These are phyloP conservation scores for Platanthera zijinensis DNA, from an alignment of 106 monocot species.

Conservation along the genomic window DNA sequence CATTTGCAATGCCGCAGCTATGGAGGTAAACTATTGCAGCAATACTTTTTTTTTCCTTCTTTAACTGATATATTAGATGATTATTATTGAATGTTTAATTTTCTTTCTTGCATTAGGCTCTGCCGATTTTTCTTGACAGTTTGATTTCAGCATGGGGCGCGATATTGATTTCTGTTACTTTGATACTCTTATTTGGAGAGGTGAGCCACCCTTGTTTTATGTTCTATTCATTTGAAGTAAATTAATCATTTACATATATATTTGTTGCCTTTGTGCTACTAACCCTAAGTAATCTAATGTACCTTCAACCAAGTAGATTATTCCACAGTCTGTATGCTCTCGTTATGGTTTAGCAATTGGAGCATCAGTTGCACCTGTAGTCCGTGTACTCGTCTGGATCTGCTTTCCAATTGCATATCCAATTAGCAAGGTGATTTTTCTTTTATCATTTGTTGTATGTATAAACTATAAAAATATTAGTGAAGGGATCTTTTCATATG, in stretches of 20 bases:
- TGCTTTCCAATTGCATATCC: slow-evolving; percentile 95
- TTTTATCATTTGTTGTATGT: background rate
- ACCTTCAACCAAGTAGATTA: slow-evolving; percentile 41
- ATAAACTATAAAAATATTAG: background rate
- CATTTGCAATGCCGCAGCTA: slow-evolving; percentile 87
- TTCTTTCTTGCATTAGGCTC: slow-evolving; percentile 38
- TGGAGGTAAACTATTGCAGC: slow-evolving; percentile 58
- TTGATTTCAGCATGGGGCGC: slow-evolving; percentile 91
- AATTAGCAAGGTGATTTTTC: slow-evolving; percentile 79
- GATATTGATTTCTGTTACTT: slow-evolving; percentile 85
- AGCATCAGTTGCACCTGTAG: slow-evolving; percentile 68
- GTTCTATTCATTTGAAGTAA: background rate
- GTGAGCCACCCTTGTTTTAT: slow-evolving; percentile 24
- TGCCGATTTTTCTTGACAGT: slow-evolving; percentile 91
- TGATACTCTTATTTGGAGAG: slow-evolving; percentile 95
- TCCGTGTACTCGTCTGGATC: slow-evolving; percentile 76
- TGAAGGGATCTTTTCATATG: background rate
- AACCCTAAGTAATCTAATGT: background rate
- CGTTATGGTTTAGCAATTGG: slow-evolving; percentile 88
- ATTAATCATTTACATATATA: background rate
- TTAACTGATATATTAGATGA: background rate
- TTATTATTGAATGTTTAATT: slow-evolving; percentile 1
- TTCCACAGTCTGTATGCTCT: slow-evolving; percentile 88
- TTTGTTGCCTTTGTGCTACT: background rate
- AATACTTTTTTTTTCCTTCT: background rate